Conservation (phyloP, 2,329 filamentous ascomycete genomes). For the Trichoderma atrobrunneum region DNA sequence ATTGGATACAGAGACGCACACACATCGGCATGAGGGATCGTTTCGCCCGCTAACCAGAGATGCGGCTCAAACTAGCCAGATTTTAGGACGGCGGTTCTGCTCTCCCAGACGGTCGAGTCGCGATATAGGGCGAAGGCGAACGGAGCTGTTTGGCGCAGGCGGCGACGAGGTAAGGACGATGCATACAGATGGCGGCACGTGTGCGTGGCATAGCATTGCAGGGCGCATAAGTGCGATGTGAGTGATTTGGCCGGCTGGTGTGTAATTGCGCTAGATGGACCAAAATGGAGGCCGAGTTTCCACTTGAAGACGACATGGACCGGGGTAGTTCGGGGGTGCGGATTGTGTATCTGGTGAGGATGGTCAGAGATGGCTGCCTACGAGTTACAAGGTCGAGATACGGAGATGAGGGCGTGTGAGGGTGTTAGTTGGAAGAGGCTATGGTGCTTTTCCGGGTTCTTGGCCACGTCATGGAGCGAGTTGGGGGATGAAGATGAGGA, state of each 20-base stretch:
- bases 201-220: constrained; percentile 23
- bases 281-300: background rate
- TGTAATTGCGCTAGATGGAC: background rate
- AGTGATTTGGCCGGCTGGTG: constrained; percentile 14
- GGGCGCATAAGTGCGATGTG: constrained; percentile 21
- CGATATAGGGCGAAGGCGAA: background rate
- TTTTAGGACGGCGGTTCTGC: background rate
- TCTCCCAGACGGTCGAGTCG: background rate
- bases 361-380: background rate
- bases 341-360: background rate
- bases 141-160: background rate
- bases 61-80: background rate
- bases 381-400: background rate
- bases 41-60: background rate
- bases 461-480: background rate
- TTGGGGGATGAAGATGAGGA: background rate
- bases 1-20: background rate
- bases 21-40: background rate
- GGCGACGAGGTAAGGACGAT: background rate
- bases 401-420: background rate
- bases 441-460: background rate
- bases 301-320: background rate
- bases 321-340: background rate
- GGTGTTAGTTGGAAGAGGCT: background rate
- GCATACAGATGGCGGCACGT: constrained; percentile 22